Conservation (phyloP, 139 green algal species). For the Coccomyxa sp. region DNA sequence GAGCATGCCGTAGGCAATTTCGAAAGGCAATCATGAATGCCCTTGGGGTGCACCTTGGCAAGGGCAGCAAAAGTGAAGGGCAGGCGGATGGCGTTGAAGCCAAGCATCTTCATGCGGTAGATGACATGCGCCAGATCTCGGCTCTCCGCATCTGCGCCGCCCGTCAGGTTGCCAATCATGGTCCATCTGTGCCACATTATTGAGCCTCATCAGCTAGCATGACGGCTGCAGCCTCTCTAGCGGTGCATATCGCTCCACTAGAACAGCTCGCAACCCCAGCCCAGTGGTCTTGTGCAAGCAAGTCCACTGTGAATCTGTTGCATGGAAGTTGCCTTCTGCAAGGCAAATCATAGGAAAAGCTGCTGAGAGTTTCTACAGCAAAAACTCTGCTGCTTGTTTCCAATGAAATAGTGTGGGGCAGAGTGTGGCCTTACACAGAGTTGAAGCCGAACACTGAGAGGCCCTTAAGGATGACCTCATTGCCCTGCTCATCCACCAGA, state of each 20-base stretch:
- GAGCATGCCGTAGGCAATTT: too few relatives aligned
- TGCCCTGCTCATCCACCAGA: not conserved
- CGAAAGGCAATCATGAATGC: too few relatives aligned
- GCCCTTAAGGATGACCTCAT: not conserved
- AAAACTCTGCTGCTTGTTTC: not conserved
- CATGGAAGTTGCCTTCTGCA: too few relatives aligned
- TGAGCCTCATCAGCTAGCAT: too few relatives aligned
- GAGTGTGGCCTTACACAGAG: not conserved
- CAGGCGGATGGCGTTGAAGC: conserved; percentile 55
- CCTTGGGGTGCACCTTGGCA: not conserved
- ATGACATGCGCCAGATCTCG: conserved; percentile 41
- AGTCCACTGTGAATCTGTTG: too few relatives aligned
- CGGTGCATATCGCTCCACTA: too few relatives aligned
- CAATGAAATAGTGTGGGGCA: not conserved
- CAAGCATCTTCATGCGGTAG: conserved; percentile 50
- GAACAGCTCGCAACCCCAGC: too few relatives aligned
- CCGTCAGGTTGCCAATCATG: conserved; percentile 4
- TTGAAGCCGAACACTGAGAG: not conserved
- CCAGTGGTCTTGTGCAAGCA: too few relatives aligned
- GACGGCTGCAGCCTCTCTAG: too few relatives aligned
- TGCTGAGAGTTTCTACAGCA: too few relatives aligned
- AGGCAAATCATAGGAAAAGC: too few relatives aligned
- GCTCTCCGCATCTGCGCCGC: not conserved
- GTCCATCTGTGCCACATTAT: not conserved
- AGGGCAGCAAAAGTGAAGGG: conserved; percentile 36